These are phyloP conservation scores for Chlorophyllum brunneum DNA, from an alignment of 768 basidiomycete species.

Conservation along the genomic window DNA sequence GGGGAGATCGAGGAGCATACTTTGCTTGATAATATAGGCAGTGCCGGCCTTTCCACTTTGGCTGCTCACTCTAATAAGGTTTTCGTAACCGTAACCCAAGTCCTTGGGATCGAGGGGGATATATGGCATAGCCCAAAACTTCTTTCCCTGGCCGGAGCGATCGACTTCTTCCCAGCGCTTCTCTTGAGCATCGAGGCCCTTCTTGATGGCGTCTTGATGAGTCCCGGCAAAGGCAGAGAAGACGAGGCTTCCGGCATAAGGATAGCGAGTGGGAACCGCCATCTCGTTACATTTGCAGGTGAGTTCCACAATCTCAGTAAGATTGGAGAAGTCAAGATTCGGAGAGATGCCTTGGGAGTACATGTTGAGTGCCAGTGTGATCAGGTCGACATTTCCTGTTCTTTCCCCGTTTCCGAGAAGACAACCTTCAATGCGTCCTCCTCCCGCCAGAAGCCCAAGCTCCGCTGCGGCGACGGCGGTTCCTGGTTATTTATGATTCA, in stretches of 20 bases:
- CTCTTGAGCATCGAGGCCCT: slow-evolving; percentile 87
- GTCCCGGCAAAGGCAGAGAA: slow-evolving; percentile 98
- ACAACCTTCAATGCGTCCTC: slow-evolving; percentile 93
- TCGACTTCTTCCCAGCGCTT: slow-evolving; percentile 44
- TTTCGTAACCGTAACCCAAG: slow-evolving; percentile 92
- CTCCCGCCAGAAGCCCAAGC: slow-evolving; percentile 86
- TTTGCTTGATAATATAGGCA: slow-evolving; percentile 92
- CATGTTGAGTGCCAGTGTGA: slow-evolving; percentile 91
- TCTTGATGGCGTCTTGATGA: slow-evolving; percentile 98
- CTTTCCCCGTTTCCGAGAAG: slow-evolving; percentile 97
- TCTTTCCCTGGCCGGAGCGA: slow-evolving; percentile 55
- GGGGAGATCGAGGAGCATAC: slow-evolving; percentile 86
- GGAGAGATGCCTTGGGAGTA: slow-evolving; percentile 93
- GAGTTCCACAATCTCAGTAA: slow-evolving; percentile 84
- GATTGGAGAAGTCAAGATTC: slow-evolving; percentile 86
- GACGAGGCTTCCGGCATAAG: slow-evolving; percentile 95
- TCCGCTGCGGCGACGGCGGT: slow-evolving; percentile 94
- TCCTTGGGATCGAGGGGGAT: slow-evolving; percentile 95
- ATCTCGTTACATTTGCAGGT: slow-evolving; percentile 96
- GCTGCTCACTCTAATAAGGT: slow-evolving; percentile 98
- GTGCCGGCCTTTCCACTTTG: slow-evolving; percentile 98
- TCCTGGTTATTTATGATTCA: slow-evolving; percentile 38
- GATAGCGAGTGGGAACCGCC: slow-evolving; percentile 91
- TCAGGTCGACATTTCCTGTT: slow-evolving; percentile 96
- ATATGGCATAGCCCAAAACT: slow-evolving; percentile 91